A percentile compares a stretch with the other conserved stretches of the same genome.
Conservation (phyloP, 2,329 filamentous ascomycete species). For the Alternaria metachromatica region DNA sequence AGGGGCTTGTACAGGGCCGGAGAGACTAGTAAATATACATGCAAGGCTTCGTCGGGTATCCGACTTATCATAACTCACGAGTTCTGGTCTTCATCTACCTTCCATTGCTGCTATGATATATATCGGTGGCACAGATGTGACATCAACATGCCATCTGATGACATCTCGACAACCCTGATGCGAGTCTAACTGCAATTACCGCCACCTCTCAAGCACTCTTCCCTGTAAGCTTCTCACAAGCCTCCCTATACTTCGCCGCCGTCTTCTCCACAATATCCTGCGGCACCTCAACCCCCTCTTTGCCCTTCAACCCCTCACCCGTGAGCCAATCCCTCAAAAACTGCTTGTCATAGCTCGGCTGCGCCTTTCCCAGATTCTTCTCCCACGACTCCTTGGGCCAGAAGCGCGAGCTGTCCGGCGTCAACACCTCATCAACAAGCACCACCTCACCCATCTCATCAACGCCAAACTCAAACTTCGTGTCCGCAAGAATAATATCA, state of each 20-base stretch:
- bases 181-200: rapidly evolving
- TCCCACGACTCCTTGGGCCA: conserved; percentile 79
- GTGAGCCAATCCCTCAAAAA: conserved; percentile 81
- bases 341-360: conserved; percentile 86
- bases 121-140: background rate
- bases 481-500: conserved; percentile 79
- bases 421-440: conserved; percentile 84
- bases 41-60: background rate
- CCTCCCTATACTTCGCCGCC: conserved; percentile 75
- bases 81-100: background rate
- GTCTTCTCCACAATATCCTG: conserved; percentile 74
- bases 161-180: background rate
- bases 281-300: conserved; percentile 74
- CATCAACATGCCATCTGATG: rapidly evolving
- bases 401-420: conserved; percentile 78
- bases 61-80: background rate
- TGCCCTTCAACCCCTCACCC: conserved; percentile 73
- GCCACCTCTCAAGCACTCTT: conserved; percentile 1
- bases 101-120: background rate
- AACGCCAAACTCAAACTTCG: conserved; percentile 78
- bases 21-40: background rate
- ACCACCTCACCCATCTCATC: conserved; percentile 69
- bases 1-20: conserved; percentile 29
- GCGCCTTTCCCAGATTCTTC: conserved; percentile 67
- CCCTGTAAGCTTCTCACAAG: conserved; percentile 73